Base-by-base conservation (phyloP, 2,329 filamentous ascomycete genomes). In the Xylaria sp. region DNA sequence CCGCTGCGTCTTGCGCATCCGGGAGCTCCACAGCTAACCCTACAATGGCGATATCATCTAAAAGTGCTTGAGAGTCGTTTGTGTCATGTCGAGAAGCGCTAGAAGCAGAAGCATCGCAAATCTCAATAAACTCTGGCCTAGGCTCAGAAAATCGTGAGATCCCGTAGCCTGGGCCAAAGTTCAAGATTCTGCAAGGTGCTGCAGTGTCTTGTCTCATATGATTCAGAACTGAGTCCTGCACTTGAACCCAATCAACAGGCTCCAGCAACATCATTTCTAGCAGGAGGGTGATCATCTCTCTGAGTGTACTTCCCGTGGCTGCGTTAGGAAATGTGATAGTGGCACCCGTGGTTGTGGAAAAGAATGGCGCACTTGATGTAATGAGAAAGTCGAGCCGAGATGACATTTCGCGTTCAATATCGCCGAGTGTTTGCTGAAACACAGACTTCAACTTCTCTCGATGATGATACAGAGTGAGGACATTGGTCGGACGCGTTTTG, bases 21-120 rank as follows among this genome's bases (percentile, higher is more conserved):
- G 66, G 69, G 2, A 66, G 56, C 15, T 71, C 66, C 9, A 71
- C 56, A 7, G 69, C 63, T 42, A 71, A 59, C 9, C 69, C 69
- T 4, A 71, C 69, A 7, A 71, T 69, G 20, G 69, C 66, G 44
- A 71, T 68, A 23, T 70, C 68, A 33, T 70, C 68, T 46, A 60
- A 36, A 28, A 40, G 53, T 20, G 10, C 33, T 17, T 17, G 54
- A 15, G 60, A 59, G 6, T 26, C 46, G 23, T 26, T 7, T 26
- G 46, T 11, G 46, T 11, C 23, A 49, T 26, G 46, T 49, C 46
- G 46, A 49, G 46, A 49, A 26, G 23, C 23, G 23, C 65, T 57
- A 38, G 48, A n/a, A 20, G 58, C 63, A n/a, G 65, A 70, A 33
- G 61, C 63, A 26, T 70, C 68, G 1, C 54, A 56, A 23, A 70